Evolutionary conservation across 805 yeast genomes (phyloP), one percentile per base, ranked within the genome.

Genomic region (Clavispora vitiphila): DNA sequence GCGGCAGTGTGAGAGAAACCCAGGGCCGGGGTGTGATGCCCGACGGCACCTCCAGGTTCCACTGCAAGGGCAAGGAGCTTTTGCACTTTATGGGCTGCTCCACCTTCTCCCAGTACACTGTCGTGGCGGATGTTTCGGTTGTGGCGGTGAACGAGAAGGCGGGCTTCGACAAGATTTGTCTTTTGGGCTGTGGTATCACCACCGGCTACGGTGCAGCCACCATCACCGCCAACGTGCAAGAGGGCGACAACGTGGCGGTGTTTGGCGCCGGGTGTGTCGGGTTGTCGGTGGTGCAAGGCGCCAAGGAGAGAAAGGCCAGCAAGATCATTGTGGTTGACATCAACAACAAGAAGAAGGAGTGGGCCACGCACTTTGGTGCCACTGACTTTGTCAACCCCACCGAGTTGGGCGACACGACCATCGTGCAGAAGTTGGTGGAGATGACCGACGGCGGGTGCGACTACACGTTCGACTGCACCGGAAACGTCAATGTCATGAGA

Each of bases 11-110:
- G 54, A 83, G 99, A 70, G 95, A 87, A 41, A 95, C 99, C 43
- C 99, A 93, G 66, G 98, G 99, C 63, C 83, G 86, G 60, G 99
- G 99, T 64, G 84, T 91, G 44, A 86, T 93, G 96, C 99, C 99
- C 48, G 99, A 93, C 62, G 99, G 98, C 16, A 91, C 99, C 38
- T 66, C 86, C 35, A 81, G 99, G 66, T 91, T 93, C 74, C 80
- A 76, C 50, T 80, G 85, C 62, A 81, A 82, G 58, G 99, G 99
- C 53, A 77, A 93, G 70, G 77, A 81, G 34, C 67, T 93, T 41
- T 74, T 81, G 56, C 98, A 93, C 67, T 93, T 87, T 66, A 93
- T 93, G 99, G 99, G 99, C 38, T 86, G 96, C 66, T 91, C 98
- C 26, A 86, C 97, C 22, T 93, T 93, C 68, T 81, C 96, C 29